Evolutionary conservation across 495 filamentous ascomycete genomes (phyloP).

Genomic region (Saxophila tyrrhenica): DNA sequence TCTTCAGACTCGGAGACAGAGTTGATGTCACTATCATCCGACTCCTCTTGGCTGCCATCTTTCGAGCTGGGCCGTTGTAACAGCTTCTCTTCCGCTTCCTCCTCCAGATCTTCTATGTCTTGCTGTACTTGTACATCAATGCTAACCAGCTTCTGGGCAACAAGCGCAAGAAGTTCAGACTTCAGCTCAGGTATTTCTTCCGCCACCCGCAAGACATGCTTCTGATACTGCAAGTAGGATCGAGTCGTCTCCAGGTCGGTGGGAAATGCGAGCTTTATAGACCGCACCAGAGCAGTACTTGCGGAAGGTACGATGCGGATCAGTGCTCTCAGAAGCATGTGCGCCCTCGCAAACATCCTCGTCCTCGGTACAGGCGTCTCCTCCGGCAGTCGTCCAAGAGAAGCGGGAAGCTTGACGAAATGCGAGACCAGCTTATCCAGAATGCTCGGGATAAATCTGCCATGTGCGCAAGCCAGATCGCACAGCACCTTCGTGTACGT

Average conservation of each 20-base stretch:
- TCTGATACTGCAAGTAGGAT: slow-evolving; percentile 19
- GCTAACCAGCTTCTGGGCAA: slow-evolving; percentile 76
- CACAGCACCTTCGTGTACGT: slow-evolving; percentile 72
- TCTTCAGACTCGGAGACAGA: slow-evolving; percentile 25
- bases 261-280: slow-evolving; percentile 10
- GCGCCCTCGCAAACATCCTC: slow-evolving; percentile 15
- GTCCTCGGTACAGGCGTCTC: slow-evolving; percentile 11
- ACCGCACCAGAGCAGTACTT: slow-evolving; percentile 3
- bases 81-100: slow-evolving; percentile 51
- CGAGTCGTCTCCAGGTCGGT: slow-evolving; percentile 12
- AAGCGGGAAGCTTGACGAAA: slow-evolving; percentile 40
- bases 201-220: slow-evolving; percentile 51
- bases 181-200: slow-evolving; percentile 70
- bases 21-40: slow-evolving; percentile 33
- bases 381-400: slow-evolving; percentile 14
- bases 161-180: slow-evolving; percentile 67
- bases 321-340: slow-evolving; percentile 10
- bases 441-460: slow-evolving; percentile 49
- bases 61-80: slow-evolving; percentile 11
- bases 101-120: slow-evolving; percentile 76
- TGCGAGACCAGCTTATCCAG: slow-evolving; percentile 70
- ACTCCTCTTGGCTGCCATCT: slow-evolving; percentile 36
- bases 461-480: slow-evolving; percentile 68
- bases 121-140: slow-evolving; percentile 90
- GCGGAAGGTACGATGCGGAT: slow-evolving; percentile 16